A percentile compares a stretch with the other conserved stretches of the same genome.
phyloP scores from a whole-genome alignment of 495 filamentous ascomycete species.

The Bacidia rubella region DNA sequence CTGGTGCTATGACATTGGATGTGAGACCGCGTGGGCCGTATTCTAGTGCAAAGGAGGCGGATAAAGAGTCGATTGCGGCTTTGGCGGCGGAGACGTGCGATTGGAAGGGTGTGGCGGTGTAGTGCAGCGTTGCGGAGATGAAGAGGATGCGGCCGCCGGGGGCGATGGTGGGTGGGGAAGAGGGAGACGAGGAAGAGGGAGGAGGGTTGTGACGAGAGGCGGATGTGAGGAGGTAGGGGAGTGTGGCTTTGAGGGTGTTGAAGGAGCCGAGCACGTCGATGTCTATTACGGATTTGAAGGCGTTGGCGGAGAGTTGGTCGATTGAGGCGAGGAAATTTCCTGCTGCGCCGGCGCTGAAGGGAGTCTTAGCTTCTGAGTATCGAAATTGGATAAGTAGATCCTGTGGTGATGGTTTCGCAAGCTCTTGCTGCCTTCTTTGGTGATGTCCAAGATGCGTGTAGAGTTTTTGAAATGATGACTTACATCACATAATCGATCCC shows the following conservation, averaged over 20 bases:
- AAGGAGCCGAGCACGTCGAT: constrained; percentile 90
- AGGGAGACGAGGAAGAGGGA: constrained; percentile 25
- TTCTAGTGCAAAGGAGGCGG: constrained; percentile 62
- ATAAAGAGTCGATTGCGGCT: constrained; percentile 76
- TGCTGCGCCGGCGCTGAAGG: constrained; percentile 70
- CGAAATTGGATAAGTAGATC: too few species aligned
- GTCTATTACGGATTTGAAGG: constrained; percentile 90
- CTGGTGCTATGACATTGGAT: constrained; percentile 74
- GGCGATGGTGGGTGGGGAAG: constrained; percentile 17
- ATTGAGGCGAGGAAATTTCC: constrained; percentile 94
- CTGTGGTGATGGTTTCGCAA: too few species aligned
- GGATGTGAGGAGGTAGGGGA: constrained; percentile 65
- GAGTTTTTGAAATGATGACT: constrained; percentile 13
- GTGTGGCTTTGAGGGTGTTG: constrained; percentile 84
- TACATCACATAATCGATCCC: constrained; percentile 90
- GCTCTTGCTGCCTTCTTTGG: neutral
- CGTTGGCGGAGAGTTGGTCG: constrained; percentile 65
- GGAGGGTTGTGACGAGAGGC: constrained; percentile 42
- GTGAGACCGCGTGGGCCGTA: constrained; percentile 82
- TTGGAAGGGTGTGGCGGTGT: constrained; percentile 69
- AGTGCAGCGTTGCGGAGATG: constrained; percentile 81
- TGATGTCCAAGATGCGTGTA: neutral
- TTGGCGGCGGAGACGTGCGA: constrained; percentile 81
- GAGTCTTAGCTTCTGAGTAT: neutral
- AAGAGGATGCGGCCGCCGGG: constrained; percentile 82